These are phyloP conservation scores for Thymus mandschuricus DNA, from an alignment of 257 asterid species.

Conservation along the genomic window DNA sequence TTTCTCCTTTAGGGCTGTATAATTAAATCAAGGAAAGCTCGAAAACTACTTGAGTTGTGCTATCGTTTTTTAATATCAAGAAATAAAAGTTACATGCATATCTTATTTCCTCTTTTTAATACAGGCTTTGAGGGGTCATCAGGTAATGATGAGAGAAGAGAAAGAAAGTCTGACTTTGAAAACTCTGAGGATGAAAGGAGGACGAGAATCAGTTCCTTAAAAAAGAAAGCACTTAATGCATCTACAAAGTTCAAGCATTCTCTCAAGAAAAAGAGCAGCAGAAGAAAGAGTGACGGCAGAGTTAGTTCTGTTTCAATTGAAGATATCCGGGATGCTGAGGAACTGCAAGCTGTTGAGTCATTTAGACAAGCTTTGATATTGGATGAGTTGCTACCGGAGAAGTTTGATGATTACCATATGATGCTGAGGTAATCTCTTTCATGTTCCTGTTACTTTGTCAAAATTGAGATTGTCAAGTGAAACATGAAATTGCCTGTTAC, in stretches of 20 bases:
- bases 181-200: slow-evolving; percentile 95
- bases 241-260: slow-evolving; percentile 93
- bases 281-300: slow-evolving; percentile 85
- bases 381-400: slow-evolving; percentile 84
- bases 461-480: slow-evolving; percentile 13
- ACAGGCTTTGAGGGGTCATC: slow-evolving; percentile 95
- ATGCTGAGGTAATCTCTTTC: slow-evolving; percentile 69
- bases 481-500: slow-evolving; percentile 7
- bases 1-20: background rate
- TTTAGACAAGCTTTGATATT: slow-evolving; percentile 82
- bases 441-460: slow-evolving; percentile 25
- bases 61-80: background rate
- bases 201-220: slow-evolving; percentile 77
- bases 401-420: slow-evolving; percentile 91
- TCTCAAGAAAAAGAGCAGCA: slow-evolving; percentile 83
- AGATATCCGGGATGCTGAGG: slow-evolving; percentile 91
- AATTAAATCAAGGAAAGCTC: slow-evolving; percentile 21
- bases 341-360: slow-evolving; percentile 83
- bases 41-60: slow-evolving; percentile 6
- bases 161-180: slow-evolving; percentile 89
- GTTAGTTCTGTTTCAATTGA: slow-evolving; percentile 91
- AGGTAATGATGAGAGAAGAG: slow-evolving; percentile 83
- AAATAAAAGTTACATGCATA: background rate
- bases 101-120: slow-evolving; percentile 26
- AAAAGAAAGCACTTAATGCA: slow-evolving; percentile 95